Evolutionary conservation across 495 filamentous ascomycete genomes (phyloP).

Genomic region (Podospora sp.): DNA sequence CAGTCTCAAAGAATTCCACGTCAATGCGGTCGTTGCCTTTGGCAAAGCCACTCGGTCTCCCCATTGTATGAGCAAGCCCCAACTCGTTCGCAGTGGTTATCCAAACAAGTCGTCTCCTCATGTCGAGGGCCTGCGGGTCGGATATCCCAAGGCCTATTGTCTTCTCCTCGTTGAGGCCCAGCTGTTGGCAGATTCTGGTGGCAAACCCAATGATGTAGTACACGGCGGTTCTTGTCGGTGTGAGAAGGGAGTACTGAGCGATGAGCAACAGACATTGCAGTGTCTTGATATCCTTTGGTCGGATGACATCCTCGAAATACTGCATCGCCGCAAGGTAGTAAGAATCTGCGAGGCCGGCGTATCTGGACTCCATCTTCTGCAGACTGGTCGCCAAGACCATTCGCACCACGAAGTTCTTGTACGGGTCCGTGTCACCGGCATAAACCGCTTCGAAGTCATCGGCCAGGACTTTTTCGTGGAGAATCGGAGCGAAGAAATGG

Average conservation of each 20-base stretch:
- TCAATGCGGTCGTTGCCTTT: constrained; percentile 77
- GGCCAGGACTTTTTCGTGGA: constrained; percentile 82
- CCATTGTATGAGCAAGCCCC: constrained; percentile 82
- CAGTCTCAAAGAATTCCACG: constrained; percentile 76
- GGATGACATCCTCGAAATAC: constrained; percentile 74
- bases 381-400: constrained; percentile 92
- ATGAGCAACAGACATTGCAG: constrained; percentile 89
- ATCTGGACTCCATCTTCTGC: constrained; percentile 78
- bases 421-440: constrained; percentile 70
- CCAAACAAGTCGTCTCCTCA: constrained; percentile 87
- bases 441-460: constrained; percentile 79
- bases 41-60: constrained; percentile 79
- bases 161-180: constrained; percentile 82
- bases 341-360: constrained; percentile 83
- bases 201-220: constrained; percentile 91
- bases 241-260: constrained; percentile 87
- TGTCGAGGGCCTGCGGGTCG: constrained; percentile 76
- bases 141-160: constrained; percentile 65
- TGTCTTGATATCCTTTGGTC: constrained; percentile 79
- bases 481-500: constrained; percentile 78
- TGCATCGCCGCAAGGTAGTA: constrained; percentile 87
- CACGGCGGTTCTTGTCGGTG: constrained; percentile 82
- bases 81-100: constrained; percentile 81
- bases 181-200: constrained; percentile 79
- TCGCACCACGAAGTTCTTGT: constrained; percentile 80